A percentile compares a stretch with the other conserved stretches of the same genome.
phyloP scores from a whole-genome alignment of 2,329 filamentous ascomycete genomes.

The Albifimbria verrucaria region DNA sequence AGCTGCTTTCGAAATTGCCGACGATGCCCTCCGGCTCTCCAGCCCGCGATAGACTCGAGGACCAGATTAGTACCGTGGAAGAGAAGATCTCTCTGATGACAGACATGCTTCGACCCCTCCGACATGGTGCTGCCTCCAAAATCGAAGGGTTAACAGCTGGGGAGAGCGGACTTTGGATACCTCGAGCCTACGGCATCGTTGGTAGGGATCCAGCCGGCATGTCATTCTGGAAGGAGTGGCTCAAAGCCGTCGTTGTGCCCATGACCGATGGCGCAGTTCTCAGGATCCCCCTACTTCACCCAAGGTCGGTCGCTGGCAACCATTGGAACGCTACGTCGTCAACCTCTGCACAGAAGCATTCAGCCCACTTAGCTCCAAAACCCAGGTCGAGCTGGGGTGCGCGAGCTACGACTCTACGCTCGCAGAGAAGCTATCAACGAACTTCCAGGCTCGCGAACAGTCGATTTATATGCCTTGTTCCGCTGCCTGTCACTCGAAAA shows the following conservation, averaged over 20 bases:
- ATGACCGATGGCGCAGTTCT: conserved; percentile 88
- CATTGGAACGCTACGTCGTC: conserved; percentile 92
- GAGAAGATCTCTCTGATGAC: conserved; percentile 98
- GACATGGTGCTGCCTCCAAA: conserved; percentile 92
- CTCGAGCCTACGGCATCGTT: conserved; percentile 87
- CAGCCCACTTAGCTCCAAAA: conserved; percentile 88
- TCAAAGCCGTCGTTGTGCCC: conserved; percentile 87
- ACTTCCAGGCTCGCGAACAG: conserved; percentile 84
- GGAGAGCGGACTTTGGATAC: conserved; percentile 94
- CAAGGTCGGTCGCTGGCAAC: conserved; percentile 90
- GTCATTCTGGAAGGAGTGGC: conserved; percentile 98
- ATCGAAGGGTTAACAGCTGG: conserved; percentile 95
- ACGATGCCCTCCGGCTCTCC: conserved; percentile 75
- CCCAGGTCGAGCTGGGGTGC: conserved; percentile 90
- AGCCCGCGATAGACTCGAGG: conserved; percentile 80
- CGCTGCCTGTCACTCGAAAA: conserved; percentile 86
- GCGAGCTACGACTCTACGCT: conserved; percentile 87
- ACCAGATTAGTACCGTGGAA: conserved; percentile 92
- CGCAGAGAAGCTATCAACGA: conserved; percentile 92
- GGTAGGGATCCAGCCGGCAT: conserved; percentile 81
- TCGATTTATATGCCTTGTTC: conserved; percentile 91
- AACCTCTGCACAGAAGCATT: conserved; percentile 95
- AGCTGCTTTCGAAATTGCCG: conserved; percentile 79
- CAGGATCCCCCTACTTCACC: conserved; percentile 86
- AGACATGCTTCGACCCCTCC: conserved; percentile 85